Evolutionary conservation across 2,329 filamentous ascomycete species (phyloP), one percentile per base, ranked within the genome.

Genomic region (Colletotrichum ledebouriae): DNA sequence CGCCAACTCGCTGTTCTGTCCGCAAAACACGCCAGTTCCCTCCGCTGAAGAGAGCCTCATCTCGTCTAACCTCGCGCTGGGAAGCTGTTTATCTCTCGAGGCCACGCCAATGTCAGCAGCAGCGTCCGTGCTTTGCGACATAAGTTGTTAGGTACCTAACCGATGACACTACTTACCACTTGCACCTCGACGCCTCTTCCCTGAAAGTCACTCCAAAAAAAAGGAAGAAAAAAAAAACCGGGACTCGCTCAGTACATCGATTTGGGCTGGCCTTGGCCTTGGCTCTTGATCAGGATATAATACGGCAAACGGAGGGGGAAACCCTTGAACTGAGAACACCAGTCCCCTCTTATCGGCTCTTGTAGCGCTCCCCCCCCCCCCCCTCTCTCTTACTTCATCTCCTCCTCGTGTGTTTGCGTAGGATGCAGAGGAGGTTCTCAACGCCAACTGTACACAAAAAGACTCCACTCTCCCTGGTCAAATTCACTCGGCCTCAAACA

Each of bases 401-500:
- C 6, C 29, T 29, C 29, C 29, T 29, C 29, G 29, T 29, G 29
- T 29, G 6, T 29, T 29, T 2, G 6, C 29, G 1, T 29, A 29
- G 25, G 25, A 25, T 25, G 5, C 25, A 25, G 29, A 29, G 7
- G 7, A 22, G 22, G 22, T 4, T 7, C 29, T 29, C 29, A 29
- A 29, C 25, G 25, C 25, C 25, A 29, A 29, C 29, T 29, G 29
- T 55, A 59, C 42, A 39, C 33, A 34, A 44, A 59, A 60, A 50
- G 50, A 65, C 55, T 46, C 65, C 65, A 68, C 65, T 39, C 41
- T 34, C 7, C 39, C 64, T 22, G 56, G 65, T 59, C 61, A 63
- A 53, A 55, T 42, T 55, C 39, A 65, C 65, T 68, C 65, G 61
- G 53, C 61, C 65, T 68, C 61, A 65, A 68, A 68, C 65, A 65